phyloP scores from a whole-genome alignment of 352 stramenopile species.

The Pythium coloratum region DNA sequence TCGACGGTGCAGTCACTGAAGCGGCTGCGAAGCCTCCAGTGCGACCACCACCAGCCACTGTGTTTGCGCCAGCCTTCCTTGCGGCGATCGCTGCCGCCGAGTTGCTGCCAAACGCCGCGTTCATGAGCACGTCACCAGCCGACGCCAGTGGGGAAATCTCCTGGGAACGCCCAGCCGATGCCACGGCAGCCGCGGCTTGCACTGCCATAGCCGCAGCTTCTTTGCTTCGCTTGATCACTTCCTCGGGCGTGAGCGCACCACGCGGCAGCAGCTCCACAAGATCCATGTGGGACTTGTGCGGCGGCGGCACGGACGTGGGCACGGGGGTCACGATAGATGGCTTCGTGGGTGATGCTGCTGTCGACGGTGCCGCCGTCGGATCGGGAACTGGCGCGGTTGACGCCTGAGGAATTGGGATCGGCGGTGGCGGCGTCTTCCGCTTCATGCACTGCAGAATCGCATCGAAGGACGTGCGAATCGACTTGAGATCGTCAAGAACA shows the following conservation, averaged over 20 bases:
- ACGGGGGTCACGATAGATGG: conserved; percentile 33
- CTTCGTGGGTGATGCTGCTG: conserved; percentile 20
- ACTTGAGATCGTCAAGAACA: conserved; percentile 70
- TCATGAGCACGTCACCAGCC: conserved; percentile 50
- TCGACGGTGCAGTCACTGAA: conserved; percentile 1
- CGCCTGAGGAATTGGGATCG: conserved; percentile 58
- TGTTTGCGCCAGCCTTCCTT: conserved; percentile 16
- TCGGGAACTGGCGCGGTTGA: conserved; percentile 13
- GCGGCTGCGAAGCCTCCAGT: not conserved
- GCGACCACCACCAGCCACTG: not conserved
- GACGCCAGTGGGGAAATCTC: conserved; percentile 48
- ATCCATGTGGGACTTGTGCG: conserved; percentile 82
- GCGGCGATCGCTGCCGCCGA: conserved; percentile 22
- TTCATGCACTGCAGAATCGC: conserved; percentile 89
- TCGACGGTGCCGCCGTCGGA: not conserved
- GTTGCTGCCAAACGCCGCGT: conserved; percentile 42
- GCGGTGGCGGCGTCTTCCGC: conserved; percentile 66
- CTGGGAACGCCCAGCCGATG: conserved; percentile 38
- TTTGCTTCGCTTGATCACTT: conserved; percentile 88
- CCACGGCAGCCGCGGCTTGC: conserved; percentile 68
- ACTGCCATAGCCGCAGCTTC: conserved; percentile 71
- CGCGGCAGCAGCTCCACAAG: conserved; percentile 66
- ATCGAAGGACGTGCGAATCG: conserved; percentile 78
- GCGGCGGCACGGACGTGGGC: conserved; percentile 41
- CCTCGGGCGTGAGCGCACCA: conserved; percentile 57